Conservation (phyloP, 257 asterid genomes). For the Solanum dulcamara region DNA sequence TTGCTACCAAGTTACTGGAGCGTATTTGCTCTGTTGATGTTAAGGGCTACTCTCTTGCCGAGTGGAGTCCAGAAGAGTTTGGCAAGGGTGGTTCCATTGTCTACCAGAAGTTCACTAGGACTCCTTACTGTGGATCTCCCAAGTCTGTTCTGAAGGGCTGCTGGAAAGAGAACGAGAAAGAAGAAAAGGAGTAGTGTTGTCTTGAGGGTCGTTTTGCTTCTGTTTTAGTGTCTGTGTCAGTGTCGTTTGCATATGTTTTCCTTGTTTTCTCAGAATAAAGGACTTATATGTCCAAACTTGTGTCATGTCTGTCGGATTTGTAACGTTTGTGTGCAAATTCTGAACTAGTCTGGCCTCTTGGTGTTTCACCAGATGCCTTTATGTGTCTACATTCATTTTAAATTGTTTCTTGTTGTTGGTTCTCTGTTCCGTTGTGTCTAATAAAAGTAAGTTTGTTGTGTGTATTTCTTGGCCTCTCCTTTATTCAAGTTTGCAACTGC, state of each 20-base stretch:
- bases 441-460: not conserved
- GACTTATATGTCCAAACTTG: not conserved
- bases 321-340: not conserved
- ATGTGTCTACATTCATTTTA: not conserved
- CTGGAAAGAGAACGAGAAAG: slow-evolving; percentile 48
- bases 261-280: not conserved
- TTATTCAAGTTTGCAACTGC: no score
- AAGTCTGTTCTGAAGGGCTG: slow-evolving; percentile 64
- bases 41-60: slow-evolving; percentile 34
- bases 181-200: slow-evolving; percentile 54
- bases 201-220: slow-evolving; percentile 4
- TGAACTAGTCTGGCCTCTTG: not conserved
- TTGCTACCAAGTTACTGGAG: slow-evolving; percentile 23
- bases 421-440: not conserved
- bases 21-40: slow-evolving; percentile 18
- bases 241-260: not conserved
- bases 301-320: not conserved
- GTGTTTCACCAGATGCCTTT: not conserved
- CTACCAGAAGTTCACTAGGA: slow-evolving; percentile 51
- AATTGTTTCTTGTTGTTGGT: not conserved
- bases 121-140: slow-evolving; percentile 50
- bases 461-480: not conserved
- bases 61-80: slow-evolving; percentile 38
- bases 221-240: not conserved
- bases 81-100: slow-evolving; percentile 51